Evolutionary conservation across 306 rosid species (phyloP).

Genomic region (Coriaria nepalensis): DNA sequence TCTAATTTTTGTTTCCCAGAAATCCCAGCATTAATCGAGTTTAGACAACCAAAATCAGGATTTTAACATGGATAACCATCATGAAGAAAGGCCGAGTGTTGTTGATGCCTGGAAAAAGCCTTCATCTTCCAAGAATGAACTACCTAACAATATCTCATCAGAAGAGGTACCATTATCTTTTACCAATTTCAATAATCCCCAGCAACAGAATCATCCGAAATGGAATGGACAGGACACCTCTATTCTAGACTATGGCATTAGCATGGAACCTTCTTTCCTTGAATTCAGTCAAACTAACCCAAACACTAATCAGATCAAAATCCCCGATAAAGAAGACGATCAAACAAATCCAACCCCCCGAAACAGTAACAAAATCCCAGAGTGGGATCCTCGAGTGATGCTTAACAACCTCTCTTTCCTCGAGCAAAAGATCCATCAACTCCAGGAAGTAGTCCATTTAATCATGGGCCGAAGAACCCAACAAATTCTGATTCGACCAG

Average conservation of each 20-base stretch:
- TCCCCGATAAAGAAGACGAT: conserved; percentile 33
- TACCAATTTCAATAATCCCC: conserved; percentile 23
- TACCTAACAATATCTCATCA: conserved; percentile 25
- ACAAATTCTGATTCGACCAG: conserved; percentile 40
- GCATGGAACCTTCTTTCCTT: conserved; percentile 43
- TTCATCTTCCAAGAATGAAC: conserved; percentile 27
- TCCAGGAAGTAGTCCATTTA: conserved; percentile 72
- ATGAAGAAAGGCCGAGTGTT: conserved; percentile 33
- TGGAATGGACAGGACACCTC: conserved; percentile 53
- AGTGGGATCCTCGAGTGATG: conserved; percentile 74
- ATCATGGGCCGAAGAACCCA: conserved; percentile 54
- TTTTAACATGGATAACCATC: conserved; percentile 34
- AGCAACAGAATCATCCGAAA: conserved; percentile 25
- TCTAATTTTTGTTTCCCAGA: not conserved
- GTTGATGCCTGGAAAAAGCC: conserved; percentile 44
- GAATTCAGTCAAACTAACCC: conserved; percentile 34
- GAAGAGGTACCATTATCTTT: conserved; percentile 21
- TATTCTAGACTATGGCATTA: conserved; percentile 30
- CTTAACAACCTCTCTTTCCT: conserved; percentile 68
- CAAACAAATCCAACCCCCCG: conserved; percentile 23
- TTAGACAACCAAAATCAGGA: conserved; percentile 15
- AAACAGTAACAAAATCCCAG: conserved; percentile 28
- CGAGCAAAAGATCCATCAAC: conserved; percentile 86
- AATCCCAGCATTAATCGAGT: conserved; percentile 20
- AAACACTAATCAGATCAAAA: conserved; percentile 18